These are phyloP conservation scores for Sedum album DNA, from an alignment of 164 flowering plant species.

Conservation along the genomic window DNA sequence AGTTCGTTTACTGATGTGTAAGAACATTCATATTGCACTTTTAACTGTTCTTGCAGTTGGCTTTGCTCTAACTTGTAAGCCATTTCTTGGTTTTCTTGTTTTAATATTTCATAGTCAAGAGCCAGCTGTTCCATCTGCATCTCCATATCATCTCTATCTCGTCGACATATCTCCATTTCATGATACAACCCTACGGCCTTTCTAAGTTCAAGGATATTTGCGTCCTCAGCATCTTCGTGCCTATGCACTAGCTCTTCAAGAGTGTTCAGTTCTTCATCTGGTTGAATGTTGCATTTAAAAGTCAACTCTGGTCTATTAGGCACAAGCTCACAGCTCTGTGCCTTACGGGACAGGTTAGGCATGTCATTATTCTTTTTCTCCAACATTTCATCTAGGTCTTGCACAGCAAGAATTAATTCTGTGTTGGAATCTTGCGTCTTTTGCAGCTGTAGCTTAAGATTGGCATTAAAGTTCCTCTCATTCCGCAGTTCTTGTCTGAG, in stretches of 20 bases:
- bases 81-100: constrained; percentile 68
- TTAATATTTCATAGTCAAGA: constrained; percentile 71
- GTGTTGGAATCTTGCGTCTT: constrained; percentile 87
- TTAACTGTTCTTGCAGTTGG: constrained; percentile 56
- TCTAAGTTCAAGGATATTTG: constrained; percentile 40
- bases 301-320: constrained; percentile 12
- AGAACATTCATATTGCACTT: constrained; percentile 61
- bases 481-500: constrained; percentile 63
- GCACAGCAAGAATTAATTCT: constrained; percentile 80
- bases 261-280: constrained; percentile 49
- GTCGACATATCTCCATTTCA: constrained; percentile 58
- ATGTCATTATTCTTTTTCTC: constrained; percentile 47
- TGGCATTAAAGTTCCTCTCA: constrained; percentile 67
- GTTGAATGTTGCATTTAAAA: constrained; percentile 23
- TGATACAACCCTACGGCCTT: constrained; percentile 38
- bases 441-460: constrained; percentile 69
- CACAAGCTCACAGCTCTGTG: constrained; percentile 15
- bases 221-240: constrained; percentile 38
- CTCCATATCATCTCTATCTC: constrained; percentile 70
- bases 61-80: constrained; percentile 53
- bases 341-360: constrained; percentile 20
- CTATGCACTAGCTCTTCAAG: constrained; percentile 55
- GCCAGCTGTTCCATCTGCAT: constrained; percentile 71
- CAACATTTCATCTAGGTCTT: constrained; percentile 68
- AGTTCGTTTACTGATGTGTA: constrained; percentile 34